Evolutionary conservation across 2,329 filamentous ascomycete species (phyloP).

Genomic region (Ceratocystis destructans): DNA sequence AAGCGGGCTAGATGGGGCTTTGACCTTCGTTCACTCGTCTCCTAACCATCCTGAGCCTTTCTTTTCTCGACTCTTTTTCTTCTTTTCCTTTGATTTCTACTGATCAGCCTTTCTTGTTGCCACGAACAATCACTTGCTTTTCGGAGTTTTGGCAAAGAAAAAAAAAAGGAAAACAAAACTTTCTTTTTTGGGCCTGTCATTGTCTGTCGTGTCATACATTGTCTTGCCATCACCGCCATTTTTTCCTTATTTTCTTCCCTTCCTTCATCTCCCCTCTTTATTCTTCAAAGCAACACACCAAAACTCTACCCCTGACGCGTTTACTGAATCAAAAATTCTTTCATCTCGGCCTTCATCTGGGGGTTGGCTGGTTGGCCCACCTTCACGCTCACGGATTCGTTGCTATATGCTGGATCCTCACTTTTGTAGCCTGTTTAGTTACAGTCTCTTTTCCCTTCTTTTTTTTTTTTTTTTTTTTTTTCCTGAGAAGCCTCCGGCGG

Average conservation of each 20-base stretch:
- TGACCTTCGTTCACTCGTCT: neutral
- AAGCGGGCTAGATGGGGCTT: neutral
- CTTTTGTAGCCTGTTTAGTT: constrained; percentile 7
- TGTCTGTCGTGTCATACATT: neutral
- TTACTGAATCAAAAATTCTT: neutral
- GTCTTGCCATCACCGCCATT: neutral
- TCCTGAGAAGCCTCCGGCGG: neutral
- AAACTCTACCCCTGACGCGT: neutral
- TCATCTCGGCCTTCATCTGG: constrained; percentile 7
- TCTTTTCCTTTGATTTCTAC: neutral
- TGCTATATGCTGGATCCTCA: neutral
- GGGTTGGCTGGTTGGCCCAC: neutral
- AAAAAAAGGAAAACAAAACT: neutral
- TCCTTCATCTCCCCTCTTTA: neutral
- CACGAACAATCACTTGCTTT: neutral
- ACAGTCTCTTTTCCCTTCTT: neutral
- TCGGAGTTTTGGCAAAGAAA: neutral
- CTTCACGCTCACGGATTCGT: neutral
- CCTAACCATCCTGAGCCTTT: neutral
- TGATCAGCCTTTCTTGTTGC: neutral
- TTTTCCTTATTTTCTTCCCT: neutral
- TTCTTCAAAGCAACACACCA: neutral
- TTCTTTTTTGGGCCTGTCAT: neutral
- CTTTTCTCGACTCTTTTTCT: constrained; percentile 2
- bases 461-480: too few relatives aligned